phyloP scores from a whole-genome alignment of 83 land plant genomes.

The Picea abies region DNA sequence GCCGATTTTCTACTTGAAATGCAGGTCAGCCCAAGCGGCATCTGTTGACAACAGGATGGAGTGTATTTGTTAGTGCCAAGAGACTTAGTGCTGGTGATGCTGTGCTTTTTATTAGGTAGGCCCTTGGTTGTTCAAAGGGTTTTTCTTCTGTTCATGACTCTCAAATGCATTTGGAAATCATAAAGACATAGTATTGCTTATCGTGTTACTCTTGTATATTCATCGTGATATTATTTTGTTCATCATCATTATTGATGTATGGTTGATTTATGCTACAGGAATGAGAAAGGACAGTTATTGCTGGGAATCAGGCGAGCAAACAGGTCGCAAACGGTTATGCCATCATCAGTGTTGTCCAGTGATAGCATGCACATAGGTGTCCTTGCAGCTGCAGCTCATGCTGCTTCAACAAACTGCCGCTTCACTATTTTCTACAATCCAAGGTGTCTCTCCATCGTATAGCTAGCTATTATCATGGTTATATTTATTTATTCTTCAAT shows the following conservation, averaged over 20 bases:
- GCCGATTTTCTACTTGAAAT: conserved; percentile 7
- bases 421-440: conserved; percentile 90
- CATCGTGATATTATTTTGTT: background rate
- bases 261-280: conserved; percentile 28
- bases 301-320: conserved; percentile 58
- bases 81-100: conserved; percentile 61
- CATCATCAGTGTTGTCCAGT: conserved; percentile 62
- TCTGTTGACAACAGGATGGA: conserved; percentile 69
- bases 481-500: background rate
- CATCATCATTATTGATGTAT: background rate
- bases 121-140: background rate
- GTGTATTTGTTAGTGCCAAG: conserved; percentile 62
- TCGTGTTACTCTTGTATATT: background rate
- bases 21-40: conserved; percentile 75
- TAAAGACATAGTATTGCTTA: background rate
- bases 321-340: conserved; percentile 52
- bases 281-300: conserved; percentile 52
- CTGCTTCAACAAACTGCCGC: conserved; percentile 79
- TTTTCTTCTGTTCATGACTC: background rate
- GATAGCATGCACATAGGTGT: conserved; percentile 92
- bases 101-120: conserved; percentile 73
- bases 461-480: background rate
- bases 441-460: conserved; percentile 36
- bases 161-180: background rate
- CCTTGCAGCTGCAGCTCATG: conserved; percentile 93